Percentiles rank a stretch among this genome's conserved stretches.
Conservation (phyloP, 106 monocot species). For the Apostasia shenzhenica region DNA sequence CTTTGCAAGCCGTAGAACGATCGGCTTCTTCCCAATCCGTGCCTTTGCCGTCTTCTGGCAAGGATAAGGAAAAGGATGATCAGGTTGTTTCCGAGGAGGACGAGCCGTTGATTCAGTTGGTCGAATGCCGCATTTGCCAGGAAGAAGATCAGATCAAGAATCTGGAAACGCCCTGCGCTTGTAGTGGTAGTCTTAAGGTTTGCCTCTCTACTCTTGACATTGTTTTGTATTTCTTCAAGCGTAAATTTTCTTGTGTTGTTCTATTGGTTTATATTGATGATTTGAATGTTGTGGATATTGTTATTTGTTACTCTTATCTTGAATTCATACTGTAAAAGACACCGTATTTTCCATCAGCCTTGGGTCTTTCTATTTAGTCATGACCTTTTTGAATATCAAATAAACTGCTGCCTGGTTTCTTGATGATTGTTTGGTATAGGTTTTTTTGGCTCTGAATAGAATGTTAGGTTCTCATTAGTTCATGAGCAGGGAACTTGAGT, state of each 20-base stretch:
- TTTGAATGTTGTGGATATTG: not conserved
- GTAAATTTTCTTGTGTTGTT: not conserved
- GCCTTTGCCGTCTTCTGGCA: not conserved
- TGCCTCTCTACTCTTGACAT: not conserved
- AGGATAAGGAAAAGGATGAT: not conserved
- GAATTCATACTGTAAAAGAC: too few relatives aligned
- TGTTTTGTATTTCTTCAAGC: not conserved
- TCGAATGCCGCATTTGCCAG: constrained; percentile 95
- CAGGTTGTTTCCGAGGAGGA: constrained; percentile 31
- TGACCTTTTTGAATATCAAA: too few relatives aligned
- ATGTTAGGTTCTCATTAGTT: too few relatives aligned
- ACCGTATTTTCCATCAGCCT: not conserved
- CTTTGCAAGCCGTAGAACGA: not conserved
- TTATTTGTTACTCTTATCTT: not conserved
- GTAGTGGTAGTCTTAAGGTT: constrained; percentile 94
- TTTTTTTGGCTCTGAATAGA: too few relatives aligned
- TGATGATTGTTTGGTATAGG: too few relatives aligned
- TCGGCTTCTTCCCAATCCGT: not conserved
- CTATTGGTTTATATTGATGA: not conserved
- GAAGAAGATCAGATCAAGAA: constrained; percentile 88
- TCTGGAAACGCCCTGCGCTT: constrained; percentile 81
- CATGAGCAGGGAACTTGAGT: too few relatives aligned
- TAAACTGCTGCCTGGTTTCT: too few relatives aligned
- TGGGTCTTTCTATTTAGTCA: not conserved
- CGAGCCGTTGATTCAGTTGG: constrained; percentile 58